A percentile compares a stretch with the other conserved stretches of the same genome.
Conservation (phyloP, 768 basidiomycete genomes). For the Bullera alba region DNA sequence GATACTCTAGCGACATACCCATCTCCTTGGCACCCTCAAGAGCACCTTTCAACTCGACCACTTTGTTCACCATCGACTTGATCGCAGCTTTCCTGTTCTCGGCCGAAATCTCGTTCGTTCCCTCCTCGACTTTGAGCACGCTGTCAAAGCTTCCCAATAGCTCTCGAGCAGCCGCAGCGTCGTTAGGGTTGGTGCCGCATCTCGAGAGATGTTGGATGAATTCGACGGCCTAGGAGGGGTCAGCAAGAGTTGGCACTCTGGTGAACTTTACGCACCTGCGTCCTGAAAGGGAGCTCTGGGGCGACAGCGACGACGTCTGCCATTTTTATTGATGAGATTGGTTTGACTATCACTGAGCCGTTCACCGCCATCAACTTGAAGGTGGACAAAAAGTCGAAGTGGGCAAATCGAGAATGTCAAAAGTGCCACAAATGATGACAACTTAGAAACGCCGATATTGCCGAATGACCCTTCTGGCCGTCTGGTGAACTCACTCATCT, state of each 20-base stretch:
- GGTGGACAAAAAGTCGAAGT: no score
- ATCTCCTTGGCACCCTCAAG: constrained; percentile 37
- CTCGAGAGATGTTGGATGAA: constrained; percentile 36
- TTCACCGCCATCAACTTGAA: no score
- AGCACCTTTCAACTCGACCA: constrained; percentile 33
- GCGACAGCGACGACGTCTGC: constrained; percentile 42
- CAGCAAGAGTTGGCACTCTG: neutral
- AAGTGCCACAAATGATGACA: no score
- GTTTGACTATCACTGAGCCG: no score
- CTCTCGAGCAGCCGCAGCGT: constrained; percentile 22
- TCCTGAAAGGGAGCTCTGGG: constrained; percentile 41
- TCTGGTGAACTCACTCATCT: no score
- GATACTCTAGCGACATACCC: constrained; percentile 25
- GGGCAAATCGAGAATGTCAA: no score
- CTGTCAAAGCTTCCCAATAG: constrained; percentile 28
- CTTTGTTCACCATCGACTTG: constrained; percentile 28
- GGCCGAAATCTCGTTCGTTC: constrained; percentile 14
- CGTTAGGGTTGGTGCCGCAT: constrained; percentile 27
- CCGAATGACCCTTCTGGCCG: no score
- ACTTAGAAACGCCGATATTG: no score
- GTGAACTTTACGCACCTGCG: constrained; percentile 21
- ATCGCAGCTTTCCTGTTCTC: constrained; percentile 31
- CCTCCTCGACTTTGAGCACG: constrained; percentile 18
- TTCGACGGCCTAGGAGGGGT: constrained; percentile 35
- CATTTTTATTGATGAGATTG: constrained; percentile 30